phyloP scores from a whole-genome alignment of 202 grass and related monocot species.

The Alloteropsis angusta region DNA sequence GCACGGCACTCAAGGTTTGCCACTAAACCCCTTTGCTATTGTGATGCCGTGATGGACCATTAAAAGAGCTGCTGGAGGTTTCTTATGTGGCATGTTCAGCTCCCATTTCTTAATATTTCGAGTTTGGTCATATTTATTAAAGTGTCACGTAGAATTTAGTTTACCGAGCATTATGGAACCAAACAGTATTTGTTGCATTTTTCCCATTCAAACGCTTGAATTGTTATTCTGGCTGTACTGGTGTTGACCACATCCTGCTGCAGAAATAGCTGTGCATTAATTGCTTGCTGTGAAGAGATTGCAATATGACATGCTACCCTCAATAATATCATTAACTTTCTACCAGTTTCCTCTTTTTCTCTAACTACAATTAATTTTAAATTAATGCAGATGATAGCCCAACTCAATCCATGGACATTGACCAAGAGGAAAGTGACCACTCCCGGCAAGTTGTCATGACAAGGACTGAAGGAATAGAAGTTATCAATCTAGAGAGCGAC shows the following conservation, averaged over 20 bases:
- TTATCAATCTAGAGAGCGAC: conserved; percentile 26
- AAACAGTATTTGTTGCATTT: not conserved
- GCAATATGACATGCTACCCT: conserved; percentile 9
- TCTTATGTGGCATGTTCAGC: conserved; percentile 18
- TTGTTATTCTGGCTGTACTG: not conserved
- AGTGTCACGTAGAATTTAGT: not conserved
- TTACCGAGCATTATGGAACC: not conserved
- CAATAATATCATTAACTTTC: conserved; percentile 10
- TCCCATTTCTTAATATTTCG: conserved; percentile 6
- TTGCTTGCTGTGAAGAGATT: not conserved
- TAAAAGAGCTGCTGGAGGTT: not conserved
- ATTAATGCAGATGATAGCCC: conserved; percentile 16
- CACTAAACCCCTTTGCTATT: conserved; percentile 12
- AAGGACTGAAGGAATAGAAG: not conserved
- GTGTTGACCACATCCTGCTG: not conserved
- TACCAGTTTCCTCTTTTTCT: not conserved
- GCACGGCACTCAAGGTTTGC: conserved; percentile 19
- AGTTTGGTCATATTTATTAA: not conserved
- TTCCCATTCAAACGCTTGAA: not conserved
- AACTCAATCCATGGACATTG: conserved; percentile 17
- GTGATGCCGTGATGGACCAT: not conserved
- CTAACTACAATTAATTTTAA: conserved; percentile 10
- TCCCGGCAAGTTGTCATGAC: not conserved
- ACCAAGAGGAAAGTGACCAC: not conserved
- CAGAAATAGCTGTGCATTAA: not conserved